Evolutionary conservation across 805 yeast species (phyloP).

Genomic region (Metschnikowia gruessii): DNA sequence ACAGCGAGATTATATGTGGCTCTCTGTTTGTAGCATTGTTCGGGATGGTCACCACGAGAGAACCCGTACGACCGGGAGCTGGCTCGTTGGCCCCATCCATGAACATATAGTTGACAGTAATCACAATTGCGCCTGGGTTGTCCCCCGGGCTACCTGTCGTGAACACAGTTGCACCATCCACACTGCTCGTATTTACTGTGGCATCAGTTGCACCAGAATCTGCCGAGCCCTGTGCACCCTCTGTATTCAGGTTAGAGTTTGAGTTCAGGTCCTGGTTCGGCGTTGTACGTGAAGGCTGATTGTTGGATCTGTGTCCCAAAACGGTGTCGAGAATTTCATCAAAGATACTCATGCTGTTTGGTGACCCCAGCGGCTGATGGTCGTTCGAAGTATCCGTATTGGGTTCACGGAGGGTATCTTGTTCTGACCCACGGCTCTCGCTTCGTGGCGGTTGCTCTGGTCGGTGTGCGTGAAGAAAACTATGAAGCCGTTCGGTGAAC

Average conservation of each 20-base stretch:
- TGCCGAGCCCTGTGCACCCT: background rate
- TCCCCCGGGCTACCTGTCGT: slow-evolving; percentile 13
- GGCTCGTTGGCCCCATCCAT: slow-evolving; percentile 42
- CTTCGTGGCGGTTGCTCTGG: background rate
- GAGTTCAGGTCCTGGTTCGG: background rate
- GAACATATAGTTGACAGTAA: slow-evolving; percentile 44
- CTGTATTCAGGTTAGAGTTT: background rate
- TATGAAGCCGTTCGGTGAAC: slow-evolving; percentile 4
- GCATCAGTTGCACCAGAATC: background rate
- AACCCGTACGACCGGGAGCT: slow-evolving; percentile 46
- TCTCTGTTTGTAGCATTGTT: slow-evolving; percentile 58
- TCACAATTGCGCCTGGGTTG: slow-evolving; percentile 36
- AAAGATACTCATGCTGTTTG: slow-evolving; percentile 8
- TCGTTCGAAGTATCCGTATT: background rate
- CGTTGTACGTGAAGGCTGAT: background rate
- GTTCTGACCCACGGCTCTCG: slow-evolving; percentile 4
- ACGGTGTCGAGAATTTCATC: slow-evolving; percentile 17
- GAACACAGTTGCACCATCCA: slow-evolving; percentile 7
- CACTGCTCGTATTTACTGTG: slow-evolving; percentile 1
- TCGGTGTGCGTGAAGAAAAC: background rate
- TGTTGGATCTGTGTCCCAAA: slow-evolving; percentile 5
- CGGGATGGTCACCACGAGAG: slow-evolving; percentile 64
- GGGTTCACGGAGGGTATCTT: slow-evolving; percentile 3
- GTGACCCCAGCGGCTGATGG: background rate
- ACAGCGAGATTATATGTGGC: slow-evolving; percentile 56